These are phyloP conservation scores for Myxozyma neglecta DNA, from an alignment of 805 yeast genomes.

Conservation along the genomic window DNA sequence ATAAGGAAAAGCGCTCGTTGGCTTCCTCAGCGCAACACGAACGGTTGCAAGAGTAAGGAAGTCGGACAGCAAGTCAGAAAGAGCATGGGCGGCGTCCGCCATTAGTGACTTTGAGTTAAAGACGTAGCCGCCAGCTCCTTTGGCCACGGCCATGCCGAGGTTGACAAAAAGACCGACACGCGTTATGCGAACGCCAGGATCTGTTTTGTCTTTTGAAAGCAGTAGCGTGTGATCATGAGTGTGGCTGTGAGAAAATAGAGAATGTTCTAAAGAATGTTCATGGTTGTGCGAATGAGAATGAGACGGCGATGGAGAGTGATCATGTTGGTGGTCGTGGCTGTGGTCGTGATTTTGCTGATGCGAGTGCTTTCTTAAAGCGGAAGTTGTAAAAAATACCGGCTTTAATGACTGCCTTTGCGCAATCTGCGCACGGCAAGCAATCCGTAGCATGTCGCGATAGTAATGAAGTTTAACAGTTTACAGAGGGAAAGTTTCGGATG, in stretches of 20 bases:
- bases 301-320: not conserved
- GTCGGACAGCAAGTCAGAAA: slow-evolving; percentile 87
- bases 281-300: slow-evolving; percentile 15
- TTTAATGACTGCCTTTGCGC: too few relatives aligned
- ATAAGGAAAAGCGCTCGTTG: slow-evolving; percentile 64
- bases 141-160: slow-evolving; percentile 79
- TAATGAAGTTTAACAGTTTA: too few relatives aligned
- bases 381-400: too few relatives aligned
- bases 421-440: too few relatives aligned
- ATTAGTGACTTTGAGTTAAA: slow-evolving; percentile 93
- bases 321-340: not conserved
- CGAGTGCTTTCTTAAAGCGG: too few relatives aligned
- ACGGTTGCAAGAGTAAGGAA: slow-evolving; percentile 87
- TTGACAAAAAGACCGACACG: slow-evolving; percentile 87
- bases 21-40: slow-evolving; percentile 62
- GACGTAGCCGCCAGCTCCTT: slow-evolving; percentile 83
- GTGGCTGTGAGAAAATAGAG: slow-evolving; percentile 29
- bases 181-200: slow-evolving; percentile 90
- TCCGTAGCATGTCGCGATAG: too few relatives aligned
- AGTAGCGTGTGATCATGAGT: slow-evolving; percentile 19
- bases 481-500: too few relatives aligned
- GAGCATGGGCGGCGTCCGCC: slow-evolving; percentile 94
- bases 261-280: slow-evolving; percentile 25
- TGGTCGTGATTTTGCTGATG: not conserved
- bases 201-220: slow-evolving; percentile 47